These are phyloP conservation scores for Piper betle DNA, from an alignment of 164 flowering plant species.

Conservation along the genomic window DNA sequence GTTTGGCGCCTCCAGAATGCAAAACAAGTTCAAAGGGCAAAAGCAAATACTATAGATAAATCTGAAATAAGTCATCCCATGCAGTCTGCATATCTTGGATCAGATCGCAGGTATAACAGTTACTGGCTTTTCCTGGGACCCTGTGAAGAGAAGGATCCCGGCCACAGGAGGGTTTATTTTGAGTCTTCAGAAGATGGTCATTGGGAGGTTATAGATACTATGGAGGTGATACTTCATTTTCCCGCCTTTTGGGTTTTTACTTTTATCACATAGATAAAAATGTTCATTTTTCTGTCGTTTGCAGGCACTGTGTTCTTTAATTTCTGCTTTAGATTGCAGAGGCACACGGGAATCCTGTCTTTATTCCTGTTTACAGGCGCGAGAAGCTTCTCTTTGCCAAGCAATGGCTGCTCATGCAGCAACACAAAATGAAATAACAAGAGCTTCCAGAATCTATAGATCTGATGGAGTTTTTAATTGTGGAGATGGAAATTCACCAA, in stretches of 20 bases:
- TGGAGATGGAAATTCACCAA: slow-evolving; percentile 69
- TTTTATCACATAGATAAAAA: not conserved
- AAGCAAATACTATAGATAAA: slow-evolving; percentile 13
- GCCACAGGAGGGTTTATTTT: slow-evolving; percentile 81
- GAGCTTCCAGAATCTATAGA: slow-evolving; percentile 21
- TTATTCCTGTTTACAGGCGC: slow-evolving; percentile 47
- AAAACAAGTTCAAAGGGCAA: slow-evolving; percentile 11
- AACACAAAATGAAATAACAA: slow-evolving; percentile 15
- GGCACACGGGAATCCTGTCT: slow-evolving; percentile 76
- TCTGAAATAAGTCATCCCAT: slow-evolving; percentile 43
- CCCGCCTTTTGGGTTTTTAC: not conserved
- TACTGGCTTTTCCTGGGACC: slow-evolving; percentile 99
- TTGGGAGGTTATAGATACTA: slow-evolving; percentile 84
- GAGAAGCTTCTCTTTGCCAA: slow-evolving; percentile 41
- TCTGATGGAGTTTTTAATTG: slow-evolving; percentile 30
- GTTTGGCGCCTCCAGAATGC: slow-evolving; percentile 11
- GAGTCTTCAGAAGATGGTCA: slow-evolving; percentile 99
- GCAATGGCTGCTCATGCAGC: slow-evolving; percentile 35
- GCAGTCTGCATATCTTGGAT: slow-evolving; percentile 81
- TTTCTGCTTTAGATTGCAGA: slow-evolving; percentile 57
- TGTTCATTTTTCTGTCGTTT: slow-evolving; percentile 4
- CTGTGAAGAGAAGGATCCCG: slow-evolving; percentile 67
- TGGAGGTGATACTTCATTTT: slow-evolving; percentile 40
- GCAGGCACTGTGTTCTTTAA: slow-evolving; percentile 60
- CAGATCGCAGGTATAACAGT: slow-evolving; percentile 91